These are phyloP conservation scores for Diaporthe destruens DNA, from an alignment of 2,329 filamentous ascomycete species.

Conservation along the genomic window DNA sequence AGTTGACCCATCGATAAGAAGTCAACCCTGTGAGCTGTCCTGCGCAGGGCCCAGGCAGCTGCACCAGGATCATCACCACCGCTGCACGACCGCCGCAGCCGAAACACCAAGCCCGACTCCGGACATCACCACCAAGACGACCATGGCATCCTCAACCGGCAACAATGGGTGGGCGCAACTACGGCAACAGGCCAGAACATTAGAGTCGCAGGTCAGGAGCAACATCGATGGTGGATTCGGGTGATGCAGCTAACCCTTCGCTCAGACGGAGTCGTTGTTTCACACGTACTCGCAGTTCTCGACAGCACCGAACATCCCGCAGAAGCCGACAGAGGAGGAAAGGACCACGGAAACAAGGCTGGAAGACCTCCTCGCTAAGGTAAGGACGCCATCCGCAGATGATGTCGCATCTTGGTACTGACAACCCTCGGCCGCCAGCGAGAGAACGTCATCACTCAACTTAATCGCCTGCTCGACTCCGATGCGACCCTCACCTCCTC, in stretches of 20 bases:
- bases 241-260: conserved; percentile 25
- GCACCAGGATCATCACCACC: neutral
- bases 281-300: conserved; percentile 94
- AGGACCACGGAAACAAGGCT: conserved; percentile 82
- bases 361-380: conserved; percentile 86
- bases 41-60: neutral
- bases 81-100: conserved; percentile 1
- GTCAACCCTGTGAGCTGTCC: neutral
- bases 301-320: conserved; percentile 80
- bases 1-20: neutral
- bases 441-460: conserved; percentile 83
- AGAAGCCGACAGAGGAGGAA: conserved; percentile 89
- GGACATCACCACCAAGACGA: conserved; percentile 40
- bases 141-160: conserved; percentile 66
- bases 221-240: neutral
- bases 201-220: conserved; percentile 85
- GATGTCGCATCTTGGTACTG: neutral
- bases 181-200: conserved; percentile 87
- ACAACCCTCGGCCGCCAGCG: conserved; percentile 67
- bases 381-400: conserved; percentile 50
- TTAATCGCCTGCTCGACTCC: conserved; percentile 90
- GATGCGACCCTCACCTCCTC: conserved; percentile 89
- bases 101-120: conserved; percentile 5
- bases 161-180: conserved; percentile 90
- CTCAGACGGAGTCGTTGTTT: conserved; percentile 84